Base-by-base conservation (phyloP, 2,329 filamentous ascomycete genomes). In the Didymella segeticola region DNA sequence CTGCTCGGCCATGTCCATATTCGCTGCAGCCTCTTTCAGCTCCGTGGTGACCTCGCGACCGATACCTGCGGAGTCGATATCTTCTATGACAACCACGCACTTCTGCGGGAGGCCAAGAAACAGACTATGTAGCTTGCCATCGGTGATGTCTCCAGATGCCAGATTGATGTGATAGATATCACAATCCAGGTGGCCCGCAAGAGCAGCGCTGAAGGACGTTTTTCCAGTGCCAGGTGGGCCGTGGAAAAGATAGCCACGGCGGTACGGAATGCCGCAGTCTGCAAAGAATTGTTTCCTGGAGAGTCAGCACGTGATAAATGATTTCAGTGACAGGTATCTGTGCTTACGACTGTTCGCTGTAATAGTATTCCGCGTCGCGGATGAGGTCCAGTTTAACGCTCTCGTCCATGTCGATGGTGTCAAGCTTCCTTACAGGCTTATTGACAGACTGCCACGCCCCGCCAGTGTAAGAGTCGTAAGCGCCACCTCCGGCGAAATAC, bases 151-250 rank as follows among this genome's bases (percentile, higher is more conserved):
- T 7, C 68, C 62, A 2, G 56, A 58, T 12, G 71, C 64, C 9
- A 78, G 64, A 34, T 70, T 74, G 47, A 78, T 64, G 12, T 59
- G 64, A 43, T 76, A 78, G 27, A 79, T 67, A 33, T 76, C 70
- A 29, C 77, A 68, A 11, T 66, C 56, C 29, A 77, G 68, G 41
- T 73, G 61, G 2, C 75, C 68, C 17, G 72, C 73, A 12, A 78
- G 52, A 3, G 72, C 73, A 15, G 74, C 67, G 43, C 67, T 73
- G 39, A 78, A 75, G 11, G 69, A 74, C 12, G 71, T 73, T 57
- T 78, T 79, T 20, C 75, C 71, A 0, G 74, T 78, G 17, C 76
- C 72, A 9, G 75, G 76, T 1, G 70, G 73, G 1, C 76, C 72
- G 45, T 77, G 52, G 22, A 79, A 70, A 15, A 79, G 63, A 56